Conservation (phyloP, 2,329 filamentous ascomycete species). For the Cladobotryum protrusum region DNA sequence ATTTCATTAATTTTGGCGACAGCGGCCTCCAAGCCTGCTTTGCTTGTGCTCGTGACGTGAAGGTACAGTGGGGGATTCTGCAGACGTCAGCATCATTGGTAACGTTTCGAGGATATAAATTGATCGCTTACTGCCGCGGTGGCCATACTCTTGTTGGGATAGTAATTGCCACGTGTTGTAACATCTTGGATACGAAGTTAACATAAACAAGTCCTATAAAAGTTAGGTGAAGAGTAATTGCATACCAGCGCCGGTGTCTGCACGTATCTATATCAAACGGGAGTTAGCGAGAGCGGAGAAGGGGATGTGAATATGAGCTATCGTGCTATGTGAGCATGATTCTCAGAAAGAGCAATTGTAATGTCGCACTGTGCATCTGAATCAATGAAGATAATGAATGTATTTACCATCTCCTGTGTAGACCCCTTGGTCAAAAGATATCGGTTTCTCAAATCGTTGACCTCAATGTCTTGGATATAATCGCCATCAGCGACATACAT, state of each 20-base stretch:
- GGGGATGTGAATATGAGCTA: constrained; percentile 56
- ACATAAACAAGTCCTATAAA: constrained; percentile 42
- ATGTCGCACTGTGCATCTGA: constrained; percentile 20
- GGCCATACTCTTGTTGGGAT: constrained; percentile 96
- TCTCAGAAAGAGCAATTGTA: constrained; percentile 44
- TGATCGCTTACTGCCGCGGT: constrained; percentile 69
- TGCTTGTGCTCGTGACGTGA: constrained; percentile 87
- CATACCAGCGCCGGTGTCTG: constrained; percentile 99
- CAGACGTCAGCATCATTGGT: constrained; percentile 1
- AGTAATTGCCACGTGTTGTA: constrained; percentile 93
- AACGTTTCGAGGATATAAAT: not conserved
- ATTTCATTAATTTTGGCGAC: constrained; percentile 86
- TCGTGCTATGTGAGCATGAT: constrained; percentile 65
- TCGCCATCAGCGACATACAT: constrained; percentile 95
- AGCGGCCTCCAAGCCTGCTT: constrained; percentile 85
- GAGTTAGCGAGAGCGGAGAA: constrained; percentile 94
- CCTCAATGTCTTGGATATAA: constrained; percentile 97
- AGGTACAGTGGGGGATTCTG: constrained; percentile 92
- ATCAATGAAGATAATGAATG: constrained; percentile 38
- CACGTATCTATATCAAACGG: constrained; percentile 96
- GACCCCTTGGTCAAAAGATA: constrained; percentile 96
- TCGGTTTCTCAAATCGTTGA: constrained; percentile 94
- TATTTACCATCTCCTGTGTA: constrained; percentile 99
- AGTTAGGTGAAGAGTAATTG: constrained; percentile 34
- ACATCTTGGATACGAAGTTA: constrained; percentile 70